A percentile compares a stretch with the other conserved stretches of the same genome.
These are phyloP conservation scores for Pleochaeta shiraiana DNA, from an alignment of 2,329 filamentous ascomycete species.

Conservation along the genomic window DNA sequence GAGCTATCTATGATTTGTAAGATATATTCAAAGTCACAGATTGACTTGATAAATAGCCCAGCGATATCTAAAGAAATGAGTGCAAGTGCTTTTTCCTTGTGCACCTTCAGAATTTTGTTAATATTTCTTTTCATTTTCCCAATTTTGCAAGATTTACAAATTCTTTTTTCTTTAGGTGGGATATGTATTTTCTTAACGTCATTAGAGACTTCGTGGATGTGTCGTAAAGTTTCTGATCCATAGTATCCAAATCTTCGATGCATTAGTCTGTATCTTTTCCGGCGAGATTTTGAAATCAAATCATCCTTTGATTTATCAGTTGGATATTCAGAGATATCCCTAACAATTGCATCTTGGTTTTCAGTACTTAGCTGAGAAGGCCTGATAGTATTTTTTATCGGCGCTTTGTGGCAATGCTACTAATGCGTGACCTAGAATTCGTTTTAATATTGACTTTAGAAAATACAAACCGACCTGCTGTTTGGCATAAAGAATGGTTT, in stretches of 20 bases:
- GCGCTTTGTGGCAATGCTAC: too few species aligned
- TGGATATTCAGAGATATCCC: too few species aligned
- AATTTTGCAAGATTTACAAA: slow-evolving; percentile 1
- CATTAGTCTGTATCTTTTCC: not conserved
- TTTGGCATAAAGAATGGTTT: not conserved
- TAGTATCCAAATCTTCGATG: not conserved
- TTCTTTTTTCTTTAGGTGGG: not conserved
- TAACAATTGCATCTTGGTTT: too few species aligned
- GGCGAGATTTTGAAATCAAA: not conserved
- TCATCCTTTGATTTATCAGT: not conserved
- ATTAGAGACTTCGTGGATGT: not conserved
- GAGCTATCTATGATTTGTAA: slow-evolving; percentile 1
- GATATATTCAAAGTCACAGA: not conserved
- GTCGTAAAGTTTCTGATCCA: not conserved
- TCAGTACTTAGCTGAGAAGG: too few species aligned
- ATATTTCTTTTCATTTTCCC: slow-evolving; percentile 1
- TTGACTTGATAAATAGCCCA: not conserved
- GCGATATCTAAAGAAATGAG: not conserved
- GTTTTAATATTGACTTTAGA: not conserved
- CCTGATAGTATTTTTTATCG: too few species aligned
- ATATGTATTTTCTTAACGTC: not conserved
- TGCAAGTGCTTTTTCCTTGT: not conserved
- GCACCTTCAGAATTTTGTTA: not conserved
- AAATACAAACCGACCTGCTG: not conserved
- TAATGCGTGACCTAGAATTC: too few species aligned